Percentiles rank a stretch among this genome's conserved stretches.
phyloP scores from a whole-genome alignment of 106 monocot genomes.

The Dendrobium officinale region DNA sequence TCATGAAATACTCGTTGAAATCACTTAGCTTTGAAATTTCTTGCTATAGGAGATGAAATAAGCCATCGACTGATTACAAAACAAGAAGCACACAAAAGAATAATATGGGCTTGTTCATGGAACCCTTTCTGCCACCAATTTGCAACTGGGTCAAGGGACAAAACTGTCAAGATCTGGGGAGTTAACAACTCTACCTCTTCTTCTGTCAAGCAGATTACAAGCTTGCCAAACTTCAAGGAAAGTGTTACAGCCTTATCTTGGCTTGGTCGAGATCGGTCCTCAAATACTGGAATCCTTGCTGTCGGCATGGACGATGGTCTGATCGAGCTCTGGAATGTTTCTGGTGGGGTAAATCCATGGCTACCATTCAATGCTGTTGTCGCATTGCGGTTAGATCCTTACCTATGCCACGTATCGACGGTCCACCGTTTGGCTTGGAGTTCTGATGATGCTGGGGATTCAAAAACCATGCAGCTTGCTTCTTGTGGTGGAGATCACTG shows the following conservation, averaged over 20 bases:
- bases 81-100: slow-evolving; percentile 90
- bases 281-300: slow-evolving; percentile 54
- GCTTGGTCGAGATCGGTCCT: slow-evolving; percentile 29
- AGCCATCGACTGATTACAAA: slow-evolving; percentile 39
- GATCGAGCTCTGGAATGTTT: slow-evolving; percentile 78
- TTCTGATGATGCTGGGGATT: slow-evolving; percentile 16
- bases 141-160: slow-evolving; percentile 94
- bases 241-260: slow-evolving; percentile 91
- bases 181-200: slow-evolving; percentile 24
- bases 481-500: slow-evolving; percentile 92
- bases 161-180: slow-evolving; percentile 82
- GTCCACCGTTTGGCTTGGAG: slow-evolving; percentile 75
- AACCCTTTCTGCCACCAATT: slow-evolving; percentile 78
- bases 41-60: slow-evolving; percentile 28
- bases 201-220: slow-evolving; percentile 45
- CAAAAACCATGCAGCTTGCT: slow-evolving; percentile 44
- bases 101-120: slow-evolving; percentile 98
- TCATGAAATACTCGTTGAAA: not conserved
- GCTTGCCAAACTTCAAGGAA: slow-evolving; percentile 60
- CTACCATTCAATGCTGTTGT: slow-evolving; percentile 14
- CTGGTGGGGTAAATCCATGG: slow-evolving; percentile 7
- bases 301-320: slow-evolving; percentile 88
- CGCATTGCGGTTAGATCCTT: slow-evolving; percentile 43
- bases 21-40: not conserved
- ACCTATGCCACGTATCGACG: slow-evolving; percentile 70